Evolutionary conservation across 2,329 filamentous ascomycete species (phyloP).

Genomic region (Fusarium sarcochroum): DNA sequence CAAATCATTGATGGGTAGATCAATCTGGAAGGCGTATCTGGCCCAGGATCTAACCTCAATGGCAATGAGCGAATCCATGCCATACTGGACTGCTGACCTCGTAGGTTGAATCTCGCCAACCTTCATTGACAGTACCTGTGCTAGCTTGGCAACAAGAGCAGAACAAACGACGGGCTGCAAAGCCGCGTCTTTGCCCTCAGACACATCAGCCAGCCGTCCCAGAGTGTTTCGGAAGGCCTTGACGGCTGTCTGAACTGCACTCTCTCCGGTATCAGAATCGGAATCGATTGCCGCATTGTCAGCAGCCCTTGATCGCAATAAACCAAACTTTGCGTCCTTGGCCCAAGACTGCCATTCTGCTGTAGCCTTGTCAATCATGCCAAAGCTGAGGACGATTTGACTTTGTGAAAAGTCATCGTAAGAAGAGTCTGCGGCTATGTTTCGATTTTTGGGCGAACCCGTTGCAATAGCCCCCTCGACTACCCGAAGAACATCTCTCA

Average conservation of each 20-base stretch:
- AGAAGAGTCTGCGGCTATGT: constrained; percentile 1
- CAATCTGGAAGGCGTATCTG: constrained; percentile 46
- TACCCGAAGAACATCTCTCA: constrained; percentile 42
- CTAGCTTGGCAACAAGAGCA: constrained; percentile 43
- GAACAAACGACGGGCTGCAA: constrained; percentile 39
- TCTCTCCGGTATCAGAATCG: constrained; percentile 36
- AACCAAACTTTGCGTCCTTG: constrained; percentile 43
- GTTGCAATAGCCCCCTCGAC: constrained; percentile 43
- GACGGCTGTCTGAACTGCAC: constrained; percentile 43
- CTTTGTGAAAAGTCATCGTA: constrained; percentile 40
- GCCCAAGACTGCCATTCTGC: constrained; percentile 44
- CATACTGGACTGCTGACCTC: constrained; percentile 43
- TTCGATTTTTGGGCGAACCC: constrained; percentile 26
- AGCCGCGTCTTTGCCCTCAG: constrained; percentile 37
- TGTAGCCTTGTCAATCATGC: constrained; percentile 43
- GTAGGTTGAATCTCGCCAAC: constrained; percentile 40
- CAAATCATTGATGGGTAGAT: constrained; percentile 44
- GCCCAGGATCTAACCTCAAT: constrained; percentile 46
- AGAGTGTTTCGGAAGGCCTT: constrained; percentile 42
- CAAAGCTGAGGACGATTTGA: constrained; percentile 45
- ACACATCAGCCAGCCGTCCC: constrained; percentile 17
- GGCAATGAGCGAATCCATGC: constrained; percentile 46
- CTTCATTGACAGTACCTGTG: constrained; percentile 45
- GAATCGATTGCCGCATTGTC: constrained; percentile 34
- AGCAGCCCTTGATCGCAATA: constrained; percentile 33